phyloP scores from a whole-genome alignment of 1,284 basidiomycete species.

The Malassezia arunalokei region DNA sequence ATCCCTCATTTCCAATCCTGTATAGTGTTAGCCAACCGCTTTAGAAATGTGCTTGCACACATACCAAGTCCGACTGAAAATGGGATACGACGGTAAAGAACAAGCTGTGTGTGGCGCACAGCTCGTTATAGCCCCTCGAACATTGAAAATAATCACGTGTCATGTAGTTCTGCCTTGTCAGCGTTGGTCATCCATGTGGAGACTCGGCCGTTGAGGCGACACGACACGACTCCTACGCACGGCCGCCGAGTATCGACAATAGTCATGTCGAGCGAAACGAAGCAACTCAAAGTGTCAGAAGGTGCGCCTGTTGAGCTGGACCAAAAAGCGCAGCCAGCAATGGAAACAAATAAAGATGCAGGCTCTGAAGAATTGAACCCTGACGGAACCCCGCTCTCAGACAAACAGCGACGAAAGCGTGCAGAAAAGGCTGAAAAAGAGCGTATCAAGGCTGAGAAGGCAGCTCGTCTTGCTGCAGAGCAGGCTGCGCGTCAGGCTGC shows the following conservation, averaged over 20 bases:
- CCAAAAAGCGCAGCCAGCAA: neutral
- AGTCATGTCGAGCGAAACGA: conserved; percentile 12
- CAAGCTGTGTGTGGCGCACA: neutral
- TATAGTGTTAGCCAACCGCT: neutral
- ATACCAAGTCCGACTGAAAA: conserved; percentile 13
- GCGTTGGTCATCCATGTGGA: conserved; percentile 4
- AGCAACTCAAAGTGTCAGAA: conserved; percentile 3
- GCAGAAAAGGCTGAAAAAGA: conserved; percentile 81
- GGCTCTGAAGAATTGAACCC: conserved; percentile 17
- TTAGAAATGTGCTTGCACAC: neutral
- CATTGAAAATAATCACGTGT: conserved; percentile 11
- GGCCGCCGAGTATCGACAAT: neutral
- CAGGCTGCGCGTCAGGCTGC: conserved; percentile 62
- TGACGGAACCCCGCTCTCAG: conserved; percentile 54
- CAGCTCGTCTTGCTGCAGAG: conserved; percentile 65
- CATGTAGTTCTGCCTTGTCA: conserved; percentile 14
- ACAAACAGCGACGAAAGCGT: conserved; percentile 83
- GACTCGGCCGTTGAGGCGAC: neutral
- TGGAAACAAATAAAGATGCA: too few species aligned
- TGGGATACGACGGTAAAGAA: conserved; percentile 6
- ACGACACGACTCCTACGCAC: conserved; percentile 1
- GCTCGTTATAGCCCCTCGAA: neutral
- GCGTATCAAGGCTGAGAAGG: conserved; percentile 59
- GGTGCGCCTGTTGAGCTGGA: neutral
- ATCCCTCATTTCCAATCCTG: conserved; percentile 27